Evolutionary conservation across 192 early-diverging fungal genomes (phyloP).

Genomic region (Coemansia sp.): DNA sequence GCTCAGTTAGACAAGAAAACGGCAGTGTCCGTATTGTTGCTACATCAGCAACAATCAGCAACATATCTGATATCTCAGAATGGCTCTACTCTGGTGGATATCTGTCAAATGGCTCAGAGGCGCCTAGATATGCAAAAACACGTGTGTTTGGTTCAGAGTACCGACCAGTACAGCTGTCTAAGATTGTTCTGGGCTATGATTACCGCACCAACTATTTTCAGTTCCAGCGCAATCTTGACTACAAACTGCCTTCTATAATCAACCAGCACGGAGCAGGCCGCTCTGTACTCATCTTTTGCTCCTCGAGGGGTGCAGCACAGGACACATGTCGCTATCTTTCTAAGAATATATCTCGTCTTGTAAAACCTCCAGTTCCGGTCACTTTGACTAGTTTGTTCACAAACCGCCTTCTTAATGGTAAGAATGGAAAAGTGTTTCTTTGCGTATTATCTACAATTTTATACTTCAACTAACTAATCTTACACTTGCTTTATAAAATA

Average conservation of each 20-base stretch:
- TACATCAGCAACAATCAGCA: slow-evolving; percentile 70
- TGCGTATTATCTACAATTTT: not conserved
- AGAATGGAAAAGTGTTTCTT: not conserved
- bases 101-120: slow-evolving; percentile 5
- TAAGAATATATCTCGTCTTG: slow-evolving; percentile 18
- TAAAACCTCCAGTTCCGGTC: slow-evolving; percentile 13
- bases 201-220: slow-evolving; percentile 47
- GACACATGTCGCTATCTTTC: slow-evolving; percentile 35
- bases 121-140: slow-evolving; percentile 16
- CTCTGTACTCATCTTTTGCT: slow-evolving; percentile 49
- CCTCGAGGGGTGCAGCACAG: slow-evolving; percentile 48
- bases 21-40: slow-evolving; percentile 56
- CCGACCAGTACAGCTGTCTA: slow-evolving; percentile 61
- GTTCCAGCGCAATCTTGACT: slow-evolving; percentile 63
- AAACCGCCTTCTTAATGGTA: slow-evolving; percentile 38
- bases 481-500: not conserved
- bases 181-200: slow-evolving; percentile 57
- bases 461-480: not conserved
- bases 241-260: slow-evolving; percentile 44
- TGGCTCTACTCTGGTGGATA: slow-evolving; percentile 56
- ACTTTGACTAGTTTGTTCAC: slow-evolving; percentile 23
- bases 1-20: slow-evolving; percentile 49
- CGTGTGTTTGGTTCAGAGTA: slow-evolving; percentile 71
- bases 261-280: slow-evolving; percentile 31
- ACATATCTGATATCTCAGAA: slow-evolving; percentile 65